phyloP scores from a whole-genome alignment of 2,329 filamentous ascomycete genomes.

The Penicillium sp. region DNA sequence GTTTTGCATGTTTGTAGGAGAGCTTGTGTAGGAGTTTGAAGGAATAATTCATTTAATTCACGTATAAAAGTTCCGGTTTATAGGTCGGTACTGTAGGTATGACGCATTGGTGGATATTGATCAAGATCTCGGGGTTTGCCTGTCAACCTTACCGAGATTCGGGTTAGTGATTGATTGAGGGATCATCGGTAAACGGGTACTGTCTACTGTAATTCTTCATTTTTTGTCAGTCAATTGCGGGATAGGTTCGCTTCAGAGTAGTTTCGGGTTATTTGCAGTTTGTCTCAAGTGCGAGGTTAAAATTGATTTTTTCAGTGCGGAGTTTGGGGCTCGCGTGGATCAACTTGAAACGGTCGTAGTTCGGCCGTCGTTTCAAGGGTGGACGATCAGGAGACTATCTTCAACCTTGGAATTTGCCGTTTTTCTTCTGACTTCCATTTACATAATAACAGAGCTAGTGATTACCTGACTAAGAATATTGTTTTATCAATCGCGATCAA shows the following conservation, averaged over 20 bases:
- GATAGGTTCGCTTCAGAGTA: neutral
- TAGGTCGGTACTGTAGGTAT: too few species aligned
- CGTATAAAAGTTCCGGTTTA: too few species aligned
- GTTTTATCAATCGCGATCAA: slow-evolving; percentile 4
- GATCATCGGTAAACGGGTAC: neutral
- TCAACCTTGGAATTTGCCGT: neutral
- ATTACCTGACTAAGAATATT: neutral
- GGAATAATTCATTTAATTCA: neutral
- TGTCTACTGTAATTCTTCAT: neutral
- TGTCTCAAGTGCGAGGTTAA: neutral
- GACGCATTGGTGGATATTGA: neutral
- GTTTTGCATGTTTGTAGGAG: neutral
- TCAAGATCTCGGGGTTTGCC: neutral
- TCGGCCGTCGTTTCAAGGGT: slow-evolving; percentile 20
- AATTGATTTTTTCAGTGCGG: neutral
- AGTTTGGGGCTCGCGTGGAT: neutral
- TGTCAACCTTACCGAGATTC: neutral
- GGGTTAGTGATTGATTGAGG: neutral
- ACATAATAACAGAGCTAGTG: neutral
- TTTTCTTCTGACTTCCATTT: too few species aligned
- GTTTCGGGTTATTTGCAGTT: neutral
- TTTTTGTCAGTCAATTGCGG: neutral
- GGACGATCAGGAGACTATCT: slow-evolving; percentile 5
- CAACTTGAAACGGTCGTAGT: slow-evolving; percentile 20
- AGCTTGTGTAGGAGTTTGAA: neutral